phyloP scores from a whole-genome alignment of 176 grass and related monocot species.

The Poa pratensis region DNA sequence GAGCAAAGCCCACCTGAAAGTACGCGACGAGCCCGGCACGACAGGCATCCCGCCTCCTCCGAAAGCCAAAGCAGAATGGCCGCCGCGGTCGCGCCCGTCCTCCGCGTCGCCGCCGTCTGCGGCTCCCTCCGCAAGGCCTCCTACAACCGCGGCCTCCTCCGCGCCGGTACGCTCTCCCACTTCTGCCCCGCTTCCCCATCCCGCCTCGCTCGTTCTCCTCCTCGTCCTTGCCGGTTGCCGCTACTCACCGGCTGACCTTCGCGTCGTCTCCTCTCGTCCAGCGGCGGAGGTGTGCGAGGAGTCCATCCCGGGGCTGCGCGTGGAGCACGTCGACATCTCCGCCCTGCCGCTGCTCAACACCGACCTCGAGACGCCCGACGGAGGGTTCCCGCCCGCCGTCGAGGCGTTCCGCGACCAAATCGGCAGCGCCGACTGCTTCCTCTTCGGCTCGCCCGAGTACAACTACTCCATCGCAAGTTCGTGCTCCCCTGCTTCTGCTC shows the following conservation, averaged over 20 bases:
- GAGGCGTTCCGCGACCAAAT: constrained; percentile 75
- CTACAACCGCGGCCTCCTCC: constrained; percentile 88
- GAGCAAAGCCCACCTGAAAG: background rate
- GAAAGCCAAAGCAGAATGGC: constrained; percentile 17
- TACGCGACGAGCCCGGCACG: background rate
- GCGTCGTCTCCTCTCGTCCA: background rate
- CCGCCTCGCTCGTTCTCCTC: background rate
- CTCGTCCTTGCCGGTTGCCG: background rate
- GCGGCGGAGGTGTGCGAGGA: constrained; percentile 72
- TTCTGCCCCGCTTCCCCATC: background rate
- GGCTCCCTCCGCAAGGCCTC: constrained; percentile 89
- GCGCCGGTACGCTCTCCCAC: constrained; percentile 50
- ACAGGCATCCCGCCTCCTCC: background rate
- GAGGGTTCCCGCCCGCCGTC: constrained; percentile 63
- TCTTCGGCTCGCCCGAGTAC: constrained; percentile 84
- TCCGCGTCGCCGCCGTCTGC: constrained; percentile 70
- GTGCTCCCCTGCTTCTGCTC: background rate
- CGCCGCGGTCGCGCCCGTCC: constrained; percentile 38
- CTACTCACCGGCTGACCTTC: background rate
- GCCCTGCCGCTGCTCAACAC: constrained; percentile 75
- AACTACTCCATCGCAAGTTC: constrained; percentile 84
- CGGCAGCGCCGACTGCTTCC: constrained; percentile 62
- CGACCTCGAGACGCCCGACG: constrained; percentile 67
- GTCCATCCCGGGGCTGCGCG: constrained; percentile 64
- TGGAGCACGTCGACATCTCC: constrained; percentile 69